Base-by-base conservation (phyloP, 768 basidiomycete species). In the Macrocybe gigantea region DNA sequence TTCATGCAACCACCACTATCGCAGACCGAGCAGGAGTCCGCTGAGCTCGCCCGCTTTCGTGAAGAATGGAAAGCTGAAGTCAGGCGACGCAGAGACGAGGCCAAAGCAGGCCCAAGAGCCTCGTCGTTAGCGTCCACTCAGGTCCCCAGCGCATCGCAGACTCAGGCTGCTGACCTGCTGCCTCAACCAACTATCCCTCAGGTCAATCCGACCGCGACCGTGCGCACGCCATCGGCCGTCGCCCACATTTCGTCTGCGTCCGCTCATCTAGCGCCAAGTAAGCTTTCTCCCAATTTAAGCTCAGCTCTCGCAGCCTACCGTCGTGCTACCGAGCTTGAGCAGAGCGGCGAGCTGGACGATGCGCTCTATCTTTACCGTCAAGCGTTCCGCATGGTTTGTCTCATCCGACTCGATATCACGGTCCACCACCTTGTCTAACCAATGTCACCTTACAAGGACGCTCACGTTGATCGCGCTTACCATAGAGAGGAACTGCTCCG, bases 311-410 rank as follows among this genome's bases (percentile, higher is more conserved):
- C 76, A 7, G 55, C 83, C 9, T 96, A 95, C 62, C 66, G 75
- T 30, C 72, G 66, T 13, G 93, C 93, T 7, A 74, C 92, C 31
- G 72, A 79, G 35, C 71, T 77, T 40, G 93, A 96, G 62, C 85
- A 89, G 59, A 67, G 66, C 38, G 81, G 90, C 35, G 69, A 85
- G 50, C 69, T 91, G 42, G 86, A 93, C 53, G 79, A 85, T 33
- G 93, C 93, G 8, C 64, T 93, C 7, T 58, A 64, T 22, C 65
- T 92, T 6, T 96, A 95, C 57, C 81, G 89, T 7, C 78, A 80
- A 51, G 89, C 89, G 2, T 93, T 93, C 62, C 79, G 84, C 45
- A 66, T 85, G 66, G 72, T 74, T 38, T 47, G 12, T 44, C 39
- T 49, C 29, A 34, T 44, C 29, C 12, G 33, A 14, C 43, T 4